Evolutionary conservation across 257 asterid genomes (phyloP).

Genomic region (Leptodermis oblonga): DNA sequence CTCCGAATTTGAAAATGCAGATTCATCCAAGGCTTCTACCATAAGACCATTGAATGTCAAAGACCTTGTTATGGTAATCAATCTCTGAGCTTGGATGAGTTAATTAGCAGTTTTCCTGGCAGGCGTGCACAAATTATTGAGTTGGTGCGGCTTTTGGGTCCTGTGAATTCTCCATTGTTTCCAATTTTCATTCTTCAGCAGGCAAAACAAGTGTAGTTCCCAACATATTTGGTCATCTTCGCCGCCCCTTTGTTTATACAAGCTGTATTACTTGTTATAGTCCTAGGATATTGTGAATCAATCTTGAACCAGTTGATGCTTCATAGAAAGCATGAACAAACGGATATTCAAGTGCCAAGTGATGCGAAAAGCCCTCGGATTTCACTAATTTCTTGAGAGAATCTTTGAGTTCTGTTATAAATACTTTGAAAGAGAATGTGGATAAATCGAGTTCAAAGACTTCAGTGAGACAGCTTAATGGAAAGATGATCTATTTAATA

Average conservation of each 20-base stretch:
- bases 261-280: slow-evolving; percentile 73
- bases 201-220: slow-evolving; percentile 76
- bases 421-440: slow-evolving; percentile 38
- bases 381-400: slow-evolving; percentile 71
- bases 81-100: slow-evolving; percentile 48
- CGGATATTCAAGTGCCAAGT: slow-evolving; percentile 67
- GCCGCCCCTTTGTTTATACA: slow-evolving; percentile 68
- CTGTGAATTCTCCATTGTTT: slow-evolving; percentile 68
- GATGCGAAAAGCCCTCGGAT: slow-evolving; percentile 86
- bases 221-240: slow-evolving; percentile 53
- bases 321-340: slow-evolving; percentile 62
- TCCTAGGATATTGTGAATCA: slow-evolving; percentile 75
- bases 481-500: slow-evolving; percentile 77
- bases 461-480: slow-evolving; percentile 37
- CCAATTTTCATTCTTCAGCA: slow-evolving; percentile 75
- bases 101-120: slow-evolving; percentile 59
- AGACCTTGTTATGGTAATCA: slow-evolving; percentile 47
- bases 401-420: slow-evolving; percentile 50
- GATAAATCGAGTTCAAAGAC: slow-evolving; percentile 51
- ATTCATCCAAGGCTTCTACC: slow-evolving; percentile 25
- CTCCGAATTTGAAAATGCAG: slow-evolving; percentile 35
- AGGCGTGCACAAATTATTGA: slow-evolving; percentile 62
- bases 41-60: slow-evolving; percentile 29
- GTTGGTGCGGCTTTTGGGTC: slow-evolving; percentile 60
- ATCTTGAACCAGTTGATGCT: slow-evolving; percentile 80